Percentiles rank a stretch among this genome's conserved stretches.
Evolutionary conservation across 2,329 filamentous ascomycete species (phyloP).

Genomic region (Trichoderma oligosporum): DNA sequence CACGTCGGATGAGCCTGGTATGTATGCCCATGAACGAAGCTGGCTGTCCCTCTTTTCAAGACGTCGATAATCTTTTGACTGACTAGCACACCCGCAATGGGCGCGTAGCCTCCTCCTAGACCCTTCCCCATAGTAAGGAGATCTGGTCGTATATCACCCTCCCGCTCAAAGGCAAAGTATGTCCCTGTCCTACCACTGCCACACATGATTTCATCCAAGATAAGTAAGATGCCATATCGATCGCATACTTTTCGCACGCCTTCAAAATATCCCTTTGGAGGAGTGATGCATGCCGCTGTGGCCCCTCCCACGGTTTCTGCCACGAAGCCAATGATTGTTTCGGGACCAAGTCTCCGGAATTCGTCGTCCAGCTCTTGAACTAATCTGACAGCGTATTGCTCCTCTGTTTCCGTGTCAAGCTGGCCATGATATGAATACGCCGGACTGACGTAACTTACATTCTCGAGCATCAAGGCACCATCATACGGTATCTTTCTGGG

Average conservation of each 20-base stretch:
- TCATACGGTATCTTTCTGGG: constrained; percentile 59
- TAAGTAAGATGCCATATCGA: constrained; percentile 67
- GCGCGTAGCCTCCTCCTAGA: constrained; percentile 59
- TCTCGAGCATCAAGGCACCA: constrained; percentile 30
- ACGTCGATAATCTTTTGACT: constrained; percentile 47
- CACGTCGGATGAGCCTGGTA: constrained; percentile 58
- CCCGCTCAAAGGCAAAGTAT: constrained; percentile 60
- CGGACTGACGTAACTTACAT: constrained; percentile 59
- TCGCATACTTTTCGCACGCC: constrained; percentile 67
- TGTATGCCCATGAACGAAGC: constrained; percentile 55
- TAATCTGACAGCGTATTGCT: constrained; percentile 57
- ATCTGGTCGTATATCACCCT: constrained; percentile 54
- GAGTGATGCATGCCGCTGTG: constrained; percentile 61
- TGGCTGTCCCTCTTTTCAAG: constrained; percentile 35
- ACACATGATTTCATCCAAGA: constrained; percentile 76
- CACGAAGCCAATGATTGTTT: constrained; percentile 67
- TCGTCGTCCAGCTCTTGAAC: constrained; percentile 63
- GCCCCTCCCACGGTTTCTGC: constrained; percentile 72
- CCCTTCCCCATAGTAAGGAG: constrained; percentile 65
- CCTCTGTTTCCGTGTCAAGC: constrained; percentile 48
- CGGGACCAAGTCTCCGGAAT: constrained; percentile 60
- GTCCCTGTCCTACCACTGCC: constrained; percentile 58
- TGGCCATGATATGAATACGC: constrained; percentile 63
- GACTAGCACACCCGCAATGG: constrained; percentile 58
- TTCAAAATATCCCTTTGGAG: constrained; percentile 64